Evolutionary conservation across 2,329 filamentous ascomycete species (phyloP).

Genomic region (Aspergillus phoenicis): DNA sequence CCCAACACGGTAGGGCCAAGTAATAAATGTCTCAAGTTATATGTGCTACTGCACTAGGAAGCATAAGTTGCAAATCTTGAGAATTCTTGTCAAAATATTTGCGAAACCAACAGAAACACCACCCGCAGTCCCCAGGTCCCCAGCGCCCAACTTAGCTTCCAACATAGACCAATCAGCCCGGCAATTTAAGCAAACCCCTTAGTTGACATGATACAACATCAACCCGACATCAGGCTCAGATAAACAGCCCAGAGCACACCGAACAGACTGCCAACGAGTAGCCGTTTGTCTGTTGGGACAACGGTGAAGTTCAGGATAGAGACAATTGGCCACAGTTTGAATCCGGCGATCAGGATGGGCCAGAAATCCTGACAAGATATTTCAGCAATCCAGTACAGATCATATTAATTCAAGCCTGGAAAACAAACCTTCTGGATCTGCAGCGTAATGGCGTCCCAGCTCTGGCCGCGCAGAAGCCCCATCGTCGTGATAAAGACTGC

Average conservation of each 20-base stretch:
- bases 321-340: constrained; percentile 46
- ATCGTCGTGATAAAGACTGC: constrained; percentile 59
- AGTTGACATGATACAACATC: background rate
- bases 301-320: constrained; percentile 43
- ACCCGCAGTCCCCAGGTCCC: background rate
- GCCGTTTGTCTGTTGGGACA: constrained; percentile 37
- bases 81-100: background rate
- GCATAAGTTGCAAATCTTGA: background rate
- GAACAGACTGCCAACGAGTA: constrained; percentile 40
- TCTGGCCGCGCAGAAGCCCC: constrained; percentile 48
- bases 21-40: background rate
- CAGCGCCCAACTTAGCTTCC: background rate
- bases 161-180: background rate
- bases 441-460: constrained; percentile 33
- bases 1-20: background rate
- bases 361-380: constrained; percentile 34
- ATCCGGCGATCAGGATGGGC: constrained; percentile 40
- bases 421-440: constrained; percentile 38
- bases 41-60: background rate
- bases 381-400: constrained; percentile 1
- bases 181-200: background rate
- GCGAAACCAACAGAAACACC: background rate
- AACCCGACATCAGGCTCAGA: constrained; percentile 37
- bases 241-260: constrained; percentile 45
- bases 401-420: background rate